phyloP scores from a whole-genome alignment of 1,284 basidiomycete species.

The Ceratobasidium sp. region DNA sequence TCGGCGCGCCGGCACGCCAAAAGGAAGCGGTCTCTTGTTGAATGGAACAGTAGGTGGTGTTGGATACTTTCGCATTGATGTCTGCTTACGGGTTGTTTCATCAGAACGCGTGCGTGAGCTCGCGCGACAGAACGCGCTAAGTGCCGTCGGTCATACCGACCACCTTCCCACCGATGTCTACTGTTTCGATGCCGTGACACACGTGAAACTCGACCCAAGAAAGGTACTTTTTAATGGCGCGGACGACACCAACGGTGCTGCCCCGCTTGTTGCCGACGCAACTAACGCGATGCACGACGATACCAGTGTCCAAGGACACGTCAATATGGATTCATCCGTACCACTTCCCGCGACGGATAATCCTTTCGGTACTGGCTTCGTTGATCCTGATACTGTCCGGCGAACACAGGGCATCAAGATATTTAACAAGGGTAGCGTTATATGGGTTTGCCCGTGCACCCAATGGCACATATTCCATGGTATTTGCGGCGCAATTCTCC shows the following conservation, averaged over 20 bases:
- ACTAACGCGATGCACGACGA: not conserved
- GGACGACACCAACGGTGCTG: not conserved
- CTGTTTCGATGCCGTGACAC: constrained; percentile 3
- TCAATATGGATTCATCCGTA: not conserved
- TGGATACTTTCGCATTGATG: not conserved
- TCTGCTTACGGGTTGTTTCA: not conserved
- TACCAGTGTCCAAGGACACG: not conserved
- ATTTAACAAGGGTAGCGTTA: not conserved
- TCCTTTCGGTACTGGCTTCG: not conserved
- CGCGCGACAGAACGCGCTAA: not conserved
- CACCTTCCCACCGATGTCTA: not conserved
- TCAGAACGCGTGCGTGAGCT: not conserved
- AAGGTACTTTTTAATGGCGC: not conserved
- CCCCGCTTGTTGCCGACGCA: not conserved
- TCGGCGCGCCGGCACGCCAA: not conserved
- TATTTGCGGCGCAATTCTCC: not conserved
- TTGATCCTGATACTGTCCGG: not conserved
- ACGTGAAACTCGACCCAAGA: not conserved
- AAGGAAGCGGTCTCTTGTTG: not conserved
- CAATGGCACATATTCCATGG: not conserved
- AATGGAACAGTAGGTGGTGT: not conserved
- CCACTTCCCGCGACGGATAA: not conserved
- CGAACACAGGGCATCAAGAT: not conserved
- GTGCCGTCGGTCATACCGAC: not conserved
- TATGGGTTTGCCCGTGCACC: not conserved